Evolutionary conservation across 768 basidiomycete species (phyloP), one percentile per base, ranked within the genome.

Genomic region (Hirschioporus abietinus): DNA sequence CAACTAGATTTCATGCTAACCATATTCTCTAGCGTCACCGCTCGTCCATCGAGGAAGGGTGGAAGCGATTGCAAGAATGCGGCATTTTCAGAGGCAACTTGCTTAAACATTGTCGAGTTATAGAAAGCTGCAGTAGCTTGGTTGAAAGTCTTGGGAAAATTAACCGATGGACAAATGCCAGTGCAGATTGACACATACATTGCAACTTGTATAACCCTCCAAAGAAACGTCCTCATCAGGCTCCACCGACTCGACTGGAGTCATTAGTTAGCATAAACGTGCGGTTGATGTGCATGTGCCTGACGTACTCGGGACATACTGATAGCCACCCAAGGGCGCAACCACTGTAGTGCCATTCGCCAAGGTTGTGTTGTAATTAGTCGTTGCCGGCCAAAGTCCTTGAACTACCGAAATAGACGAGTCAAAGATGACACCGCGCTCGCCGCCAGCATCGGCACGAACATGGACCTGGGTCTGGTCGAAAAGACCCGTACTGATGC

Each of bases 371-470:
- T 68, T 70, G 64, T 34, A 68, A 34, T 70, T 68, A 26, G 57
- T 15, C 24, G 66, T 59, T 15, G 69, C 60, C 17, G 69, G 69
- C 15, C 63, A 70, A 15, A 69, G 66, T 27, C 71, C 71, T 59
- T 68, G 68, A 26, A 70, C 64, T 9, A 71, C 66, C 23, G 66
- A 67, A 42, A 42, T 60, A 9, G 63, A 60, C 17, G 70, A 71
- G 42, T 67, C 64, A 18, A 71, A 60, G 59, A 71, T 68, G 8
- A 89, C 87, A 36, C 81, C 84, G 20, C 82, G 84, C 76, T 92
- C 90, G 20, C 85, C 89, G 7, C 88, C 88, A 27, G 83, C 84
- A 74, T 92, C 90, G 0, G 91, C 90, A 20, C 82, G 83, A 63
- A 87, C 81, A 35, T 73, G 72, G 67, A 84, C 76, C 71, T 83